Conservation (phyloP, 805 yeast species). For the Millerago galiae region DNA sequence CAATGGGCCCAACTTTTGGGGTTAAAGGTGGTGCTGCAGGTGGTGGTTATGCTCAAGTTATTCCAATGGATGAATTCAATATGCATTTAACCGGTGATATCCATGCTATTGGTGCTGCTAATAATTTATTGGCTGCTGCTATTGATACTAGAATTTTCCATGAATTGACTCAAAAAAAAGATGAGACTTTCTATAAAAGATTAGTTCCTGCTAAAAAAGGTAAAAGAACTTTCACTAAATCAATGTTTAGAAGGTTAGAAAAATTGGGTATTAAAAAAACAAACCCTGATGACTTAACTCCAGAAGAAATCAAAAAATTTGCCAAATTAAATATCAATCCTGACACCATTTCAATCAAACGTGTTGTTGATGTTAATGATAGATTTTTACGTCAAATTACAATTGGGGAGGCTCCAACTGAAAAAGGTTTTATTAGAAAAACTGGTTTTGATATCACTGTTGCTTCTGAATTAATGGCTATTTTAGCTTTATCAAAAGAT, state of each 20-base stretch:
- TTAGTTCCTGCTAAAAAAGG: slow-evolving; percentile 86
- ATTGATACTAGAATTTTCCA: slow-evolving; percentile 96
- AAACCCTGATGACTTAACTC: slow-evolving; percentile 73
- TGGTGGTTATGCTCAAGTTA: slow-evolving; percentile 96
- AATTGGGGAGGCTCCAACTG: slow-evolving; percentile 88
- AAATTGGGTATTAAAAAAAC: slow-evolving; percentile 79
- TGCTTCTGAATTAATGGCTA: slow-evolving; percentile 95
- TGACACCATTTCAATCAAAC: slow-evolving; percentile 79
- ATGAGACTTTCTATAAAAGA: slow-evolving; percentile 73
- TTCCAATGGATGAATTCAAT: slow-evolving; percentile 98
- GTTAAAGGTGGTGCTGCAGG: slow-evolving; percentile 99
- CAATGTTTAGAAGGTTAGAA: slow-evolving; percentile 68
- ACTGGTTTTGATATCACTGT: slow-evolving; percentile 96
- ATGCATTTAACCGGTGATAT: slow-evolving; percentile 97
- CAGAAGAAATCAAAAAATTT: slow-evolving; percentile 66
- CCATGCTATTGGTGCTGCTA: slow-evolving; percentile 93
- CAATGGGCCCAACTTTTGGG: slow-evolving; percentile 99
- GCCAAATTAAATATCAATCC: slow-evolving; percentile 88
- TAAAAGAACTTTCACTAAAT: slow-evolving; percentile 65
- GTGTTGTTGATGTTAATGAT: slow-evolving; percentile 94
- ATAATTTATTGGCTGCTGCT: slow-evolving; percentile 91
- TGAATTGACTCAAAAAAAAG: slow-evolving; percentile 64
- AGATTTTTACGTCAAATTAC: slow-evolving; percentile 85
- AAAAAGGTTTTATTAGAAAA: slow-evolving; percentile 76
- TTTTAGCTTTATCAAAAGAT: slow-evolving; percentile 69